A percentile compares a stretch with the other conserved stretches of the same genome.
Evolutionary conservation across 176 grass and related monocot genomes (phyloP).

Genomic region (Puya raimondii): DNA sequence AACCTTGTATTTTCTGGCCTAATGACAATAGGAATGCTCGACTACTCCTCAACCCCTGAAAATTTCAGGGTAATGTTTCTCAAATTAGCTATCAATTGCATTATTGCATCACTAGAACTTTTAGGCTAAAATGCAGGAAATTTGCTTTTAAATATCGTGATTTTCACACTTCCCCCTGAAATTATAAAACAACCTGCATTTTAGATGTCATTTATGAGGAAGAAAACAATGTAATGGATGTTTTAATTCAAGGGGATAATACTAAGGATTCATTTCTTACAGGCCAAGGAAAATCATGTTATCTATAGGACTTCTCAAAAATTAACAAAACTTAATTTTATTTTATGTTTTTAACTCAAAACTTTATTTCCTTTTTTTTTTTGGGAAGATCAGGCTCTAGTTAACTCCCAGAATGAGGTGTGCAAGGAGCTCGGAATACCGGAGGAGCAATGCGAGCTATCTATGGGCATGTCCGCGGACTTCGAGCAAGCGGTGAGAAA

Average conservation of each 20-base stretch:
- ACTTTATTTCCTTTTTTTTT: background rate
- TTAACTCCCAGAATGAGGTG: slow-evolving; percentile 46
- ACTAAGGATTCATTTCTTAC: too few species aligned
- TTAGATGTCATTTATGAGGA: too few species aligned
- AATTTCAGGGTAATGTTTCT: slow-evolving; percentile 67
- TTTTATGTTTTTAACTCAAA: too few species aligned
- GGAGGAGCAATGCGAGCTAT: slow-evolving; percentile 77
- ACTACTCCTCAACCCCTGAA: slow-evolving; percentile 91
- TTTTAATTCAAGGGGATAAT: too few species aligned
- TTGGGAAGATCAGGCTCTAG: slow-evolving; percentile 28
- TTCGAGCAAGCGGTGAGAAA: slow-evolving; percentile 88
- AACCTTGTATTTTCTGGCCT: slow-evolving; percentile 96
- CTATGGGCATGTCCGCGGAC: slow-evolving; percentile 98
- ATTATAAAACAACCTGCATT: too few species aligned
- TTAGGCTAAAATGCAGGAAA: too few species aligned
- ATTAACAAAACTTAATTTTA: too few species aligned
- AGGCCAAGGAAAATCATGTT: too few species aligned
- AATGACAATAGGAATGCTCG: slow-evolving; percentile 99
- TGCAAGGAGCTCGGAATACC: slow-evolving; percentile 64
- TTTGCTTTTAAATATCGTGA: too few species aligned
- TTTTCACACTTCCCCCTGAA: too few species aligned
- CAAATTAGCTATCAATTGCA: background rate
- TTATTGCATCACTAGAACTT: background rate
- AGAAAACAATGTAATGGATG: too few species aligned
- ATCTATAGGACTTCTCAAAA: too few species aligned